Conservation (phyloP, 192 early-diverging fungal species). For the Coemansia interrupta region DNA sequence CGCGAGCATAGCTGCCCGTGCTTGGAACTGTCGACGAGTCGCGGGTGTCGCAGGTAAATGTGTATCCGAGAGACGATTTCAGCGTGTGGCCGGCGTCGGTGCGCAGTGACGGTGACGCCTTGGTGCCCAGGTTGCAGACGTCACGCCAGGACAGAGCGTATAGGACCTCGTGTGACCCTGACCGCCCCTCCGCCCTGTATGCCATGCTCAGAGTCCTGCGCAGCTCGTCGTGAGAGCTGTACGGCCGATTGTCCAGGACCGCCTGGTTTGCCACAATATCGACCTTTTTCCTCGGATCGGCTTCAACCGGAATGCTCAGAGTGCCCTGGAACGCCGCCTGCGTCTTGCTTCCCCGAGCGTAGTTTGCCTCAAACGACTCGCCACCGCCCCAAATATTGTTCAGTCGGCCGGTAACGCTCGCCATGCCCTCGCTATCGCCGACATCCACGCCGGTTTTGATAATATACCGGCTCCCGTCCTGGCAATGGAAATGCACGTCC, state of each 20-base stretch:
- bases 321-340: conserved; percentile 60
- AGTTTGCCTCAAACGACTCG: conserved; percentile 72
- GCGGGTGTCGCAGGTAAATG: conserved; percentile 65
- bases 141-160: conserved; percentile 80
- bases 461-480: conserved; percentile 69
- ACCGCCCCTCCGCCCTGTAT: conserved; percentile 2
- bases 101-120: conserved; percentile 59
- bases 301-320: conserved; percentile 64
- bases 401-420: conserved; percentile 67
- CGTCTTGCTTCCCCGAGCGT: conserved; percentile 73
- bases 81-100: conserved; percentile 77
- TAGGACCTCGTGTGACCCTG: conserved; percentile 59
- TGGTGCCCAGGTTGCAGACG: conserved; percentile 54
- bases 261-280: conserved; percentile 66
- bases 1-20: conserved; percentile 56
- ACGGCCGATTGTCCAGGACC: conserved; percentile 60
- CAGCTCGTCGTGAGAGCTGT: conserved; percentile 73
- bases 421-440: conserved; percentile 81
- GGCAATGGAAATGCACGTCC: conserved; percentile 69
- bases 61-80: conserved; percentile 74
- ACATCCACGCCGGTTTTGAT: conserved; percentile 87
- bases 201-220: conserved; percentile 57
- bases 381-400: conserved; percentile 87
- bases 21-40: conserved; percentile 79
- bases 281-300: conserved; percentile 65